Evolutionary conservation across 768 basidiomycete genomes (phyloP).

Genomic region (Omphalotus guepiniiformis): DNA sequence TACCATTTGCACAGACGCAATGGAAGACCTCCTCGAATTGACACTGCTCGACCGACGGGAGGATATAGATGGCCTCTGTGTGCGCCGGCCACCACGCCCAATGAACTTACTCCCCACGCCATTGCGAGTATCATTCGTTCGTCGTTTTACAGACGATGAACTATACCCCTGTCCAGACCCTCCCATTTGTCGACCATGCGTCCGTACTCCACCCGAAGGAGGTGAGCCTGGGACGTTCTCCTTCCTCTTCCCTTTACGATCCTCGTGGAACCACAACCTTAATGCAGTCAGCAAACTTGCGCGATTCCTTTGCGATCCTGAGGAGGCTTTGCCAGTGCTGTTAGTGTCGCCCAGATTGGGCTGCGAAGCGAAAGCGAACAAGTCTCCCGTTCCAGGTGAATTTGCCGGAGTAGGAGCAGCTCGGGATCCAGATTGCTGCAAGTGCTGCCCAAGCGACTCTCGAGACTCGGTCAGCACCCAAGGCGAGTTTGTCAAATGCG

Average conservation of each 20-base stretch:
- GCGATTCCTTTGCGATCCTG: slow-evolving; percentile 50
- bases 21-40: slow-evolving; percentile 73
- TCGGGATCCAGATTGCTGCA: slow-evolving; percentile 16
- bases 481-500: slow-evolving; percentile 53
- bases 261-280: slow-evolving; percentile 90
- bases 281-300: slow-evolving; percentile 84
- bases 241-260: slow-evolving; percentile 82
- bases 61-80: slow-evolving; percentile 67
- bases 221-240: too few species aligned
- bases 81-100: slow-evolving; percentile 42
- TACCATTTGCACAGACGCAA: slow-evolving; percentile 44
- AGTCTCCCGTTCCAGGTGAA: slow-evolving; percentile 46
- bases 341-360: slow-evolving; percentile 31
- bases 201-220: slow-evolving; percentile 16
- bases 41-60: slow-evolving; percentile 90
- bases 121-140: slow-evolving; percentile 34
- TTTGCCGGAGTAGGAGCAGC: slow-evolving; percentile 43
- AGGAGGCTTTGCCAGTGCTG: slow-evolving; percentile 13
- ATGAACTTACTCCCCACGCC: slow-evolving; percentile 18
- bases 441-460: slow-evolving; percentile 31
- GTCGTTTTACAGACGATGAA: slow-evolving; percentile 43
- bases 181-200: slow-evolving; percentile 12
- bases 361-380: slow-evolving; percentile 42
- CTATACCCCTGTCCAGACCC: slow-evolving; percentile 15
- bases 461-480: slow-evolving; percentile 61